These are phyloP conservation scores for Zalerion maritima DNA, from an alignment of 495 filamentous ascomycete genomes.

Conservation along the genomic window DNA sequence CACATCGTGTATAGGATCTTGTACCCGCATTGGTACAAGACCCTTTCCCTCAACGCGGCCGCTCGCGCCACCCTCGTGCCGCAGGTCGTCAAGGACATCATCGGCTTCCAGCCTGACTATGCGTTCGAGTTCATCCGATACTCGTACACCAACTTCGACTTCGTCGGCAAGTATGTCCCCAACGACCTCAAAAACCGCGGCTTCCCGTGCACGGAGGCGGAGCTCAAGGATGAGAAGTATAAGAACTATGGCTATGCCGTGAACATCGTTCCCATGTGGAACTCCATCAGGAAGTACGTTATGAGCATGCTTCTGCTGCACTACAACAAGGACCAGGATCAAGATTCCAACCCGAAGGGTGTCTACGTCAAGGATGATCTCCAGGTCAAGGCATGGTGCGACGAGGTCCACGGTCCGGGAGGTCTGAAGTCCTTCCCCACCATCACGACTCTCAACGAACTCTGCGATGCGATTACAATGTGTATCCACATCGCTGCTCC, in stretches of 20 bases:
- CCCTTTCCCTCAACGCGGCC: slow-evolving; percentile 33
- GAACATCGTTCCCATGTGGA: slow-evolving; percentile 28
- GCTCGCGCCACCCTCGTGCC: slow-evolving; percentile 31
- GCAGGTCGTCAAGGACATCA: slow-evolving; percentile 22
- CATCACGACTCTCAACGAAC: slow-evolving; percentile 15
- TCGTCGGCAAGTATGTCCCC: slow-evolving; percentile 26
- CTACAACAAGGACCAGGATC: slow-evolving; percentile 6
- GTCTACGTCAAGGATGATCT: slow-evolving; percentile 13
- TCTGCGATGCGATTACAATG: slow-evolving; percentile 27
- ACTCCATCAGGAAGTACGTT: slow-evolving; percentile 21
- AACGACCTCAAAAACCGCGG: slow-evolving; percentile 28
- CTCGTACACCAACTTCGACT: slow-evolving; percentile 26
- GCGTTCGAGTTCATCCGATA: slow-evolving; percentile 16
- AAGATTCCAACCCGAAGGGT: slow-evolving; percentile 10
- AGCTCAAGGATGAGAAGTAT: slow-evolving; percentile 22
- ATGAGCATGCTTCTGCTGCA: slow-evolving; percentile 13
- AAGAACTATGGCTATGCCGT: slow-evolving; percentile 33
- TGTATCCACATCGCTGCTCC: slow-evolving; percentile 37
- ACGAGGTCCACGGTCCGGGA: slow-evolving; percentile 19
- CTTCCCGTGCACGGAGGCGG: slow-evolving; percentile 21
- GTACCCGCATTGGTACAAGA: slow-evolving; percentile 34
- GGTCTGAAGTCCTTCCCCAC: slow-evolving; percentile 19
- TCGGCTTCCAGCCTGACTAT: slow-evolving; percentile 18
- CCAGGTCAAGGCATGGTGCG: slow-evolving; percentile 22
- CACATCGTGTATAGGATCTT: slow-evolving; percentile 28